Conservation (phyloP, 148 eudicot species). For the Vaccinium myrtillus region DNA sequence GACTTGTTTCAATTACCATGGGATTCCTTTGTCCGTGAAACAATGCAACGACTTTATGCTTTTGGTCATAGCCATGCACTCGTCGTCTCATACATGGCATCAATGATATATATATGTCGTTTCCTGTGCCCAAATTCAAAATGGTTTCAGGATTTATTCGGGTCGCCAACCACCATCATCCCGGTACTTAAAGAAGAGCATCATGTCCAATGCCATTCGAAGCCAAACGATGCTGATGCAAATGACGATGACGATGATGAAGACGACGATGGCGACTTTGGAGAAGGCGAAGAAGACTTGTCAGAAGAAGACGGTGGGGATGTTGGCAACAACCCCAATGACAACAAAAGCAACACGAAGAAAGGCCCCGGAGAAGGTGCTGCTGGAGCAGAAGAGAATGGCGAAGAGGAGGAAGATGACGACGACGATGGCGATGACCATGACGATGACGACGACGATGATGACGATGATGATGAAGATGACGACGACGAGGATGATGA, state of each 20-base stretch:
- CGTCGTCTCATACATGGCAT: not conserved
- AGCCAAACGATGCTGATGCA: conserved; percentile 31
- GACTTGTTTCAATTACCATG: not conserved
- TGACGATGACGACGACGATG: conserved; percentile 14
- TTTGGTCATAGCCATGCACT: not conserved
- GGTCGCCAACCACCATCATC: not conserved
- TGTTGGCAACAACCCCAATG: conserved; percentile 14
- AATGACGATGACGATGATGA: conserved; percentile 22
- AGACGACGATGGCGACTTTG: conserved; percentile 17
- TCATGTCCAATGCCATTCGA: conserved; percentile 12
- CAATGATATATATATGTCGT: not conserved
- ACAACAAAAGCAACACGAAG: conserved; percentile 20
- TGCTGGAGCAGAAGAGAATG: conserved; percentile 26
- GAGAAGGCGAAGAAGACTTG: conserved; percentile 24
- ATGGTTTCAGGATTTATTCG: conserved; percentile 20
- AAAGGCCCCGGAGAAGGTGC: conserved; percentile 21
- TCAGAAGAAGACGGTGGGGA: conserved; percentile 24
- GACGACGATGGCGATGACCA: conserved; percentile 17
- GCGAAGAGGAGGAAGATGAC: conserved; percentile 30
- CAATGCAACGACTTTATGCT: not conserved
- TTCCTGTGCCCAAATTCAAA: conserved; percentile 2
- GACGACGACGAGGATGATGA: not conserved
- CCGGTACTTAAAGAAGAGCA: conserved; percentile 14
- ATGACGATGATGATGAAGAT: conserved; percentile 16
- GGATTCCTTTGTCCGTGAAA: not conserved